Conservation (phyloP, 192 early-diverging fungal species). For the Backusella macrospora region DNA sequence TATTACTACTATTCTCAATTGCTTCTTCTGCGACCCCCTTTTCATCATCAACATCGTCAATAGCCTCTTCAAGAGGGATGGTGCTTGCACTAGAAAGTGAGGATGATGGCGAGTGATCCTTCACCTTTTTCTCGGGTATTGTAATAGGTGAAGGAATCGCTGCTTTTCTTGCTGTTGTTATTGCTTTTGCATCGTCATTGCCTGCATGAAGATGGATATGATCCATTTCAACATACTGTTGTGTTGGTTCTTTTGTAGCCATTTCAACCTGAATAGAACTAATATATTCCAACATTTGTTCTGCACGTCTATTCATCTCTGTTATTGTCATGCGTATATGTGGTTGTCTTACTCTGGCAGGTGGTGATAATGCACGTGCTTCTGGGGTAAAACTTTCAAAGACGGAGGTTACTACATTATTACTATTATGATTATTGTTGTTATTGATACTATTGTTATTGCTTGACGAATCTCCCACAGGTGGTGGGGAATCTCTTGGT, state of each 20-base stretch:
- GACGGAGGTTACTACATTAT: not conserved
- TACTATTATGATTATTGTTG: not conserved
- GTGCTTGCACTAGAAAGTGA: slow-evolving; percentile 41
- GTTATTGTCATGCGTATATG: slow-evolving; percentile 51
- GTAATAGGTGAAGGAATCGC: slow-evolving; percentile 12
- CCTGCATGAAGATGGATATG: not conserved
- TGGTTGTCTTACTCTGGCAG: slow-evolving; percentile 54
- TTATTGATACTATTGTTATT: not conserved
- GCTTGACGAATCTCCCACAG: not conserved
- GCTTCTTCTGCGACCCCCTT: slow-evolving; percentile 17
- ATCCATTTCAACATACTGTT: not conserved
- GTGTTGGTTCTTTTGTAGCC: slow-evolving; percentile 13
- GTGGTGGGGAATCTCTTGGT: not conserved
- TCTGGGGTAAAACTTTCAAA: slow-evolving; percentile 4
- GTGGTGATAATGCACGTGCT: slow-evolving; percentile 30
- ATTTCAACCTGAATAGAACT: slow-evolving; percentile 48
- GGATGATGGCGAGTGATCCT: slow-evolving; percentile 22
- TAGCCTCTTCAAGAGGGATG: slow-evolving; percentile 30
- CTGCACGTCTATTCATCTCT: slow-evolving; percentile 70
- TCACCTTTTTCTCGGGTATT: not conserved
- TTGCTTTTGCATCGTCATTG: slow-evolving; percentile 3
- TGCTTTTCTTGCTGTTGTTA: not conserved
- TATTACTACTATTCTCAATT: slow-evolving; percentile 3
- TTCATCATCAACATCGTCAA: not conserved
- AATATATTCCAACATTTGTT: slow-evolving; percentile 67